A percentile compares a stretch with the other conserved stretches of the same genome.
Evolutionary conservation across 2,329 filamentous ascomycete species (phyloP).

Genomic region (Hypoxylon sp.): DNA sequence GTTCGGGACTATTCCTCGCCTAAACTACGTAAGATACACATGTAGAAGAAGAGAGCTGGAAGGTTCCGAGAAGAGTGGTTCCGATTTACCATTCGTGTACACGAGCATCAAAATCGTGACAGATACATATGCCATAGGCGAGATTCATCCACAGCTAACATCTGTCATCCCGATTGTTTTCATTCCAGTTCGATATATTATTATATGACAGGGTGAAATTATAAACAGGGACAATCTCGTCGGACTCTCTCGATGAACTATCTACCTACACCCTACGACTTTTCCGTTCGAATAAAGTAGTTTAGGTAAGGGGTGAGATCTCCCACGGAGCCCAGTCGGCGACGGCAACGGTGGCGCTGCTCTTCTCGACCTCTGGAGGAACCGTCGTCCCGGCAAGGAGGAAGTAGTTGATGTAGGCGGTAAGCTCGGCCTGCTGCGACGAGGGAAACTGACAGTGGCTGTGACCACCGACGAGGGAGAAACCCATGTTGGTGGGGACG

Average conservation of each 20-base stretch:
- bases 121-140: background rate
- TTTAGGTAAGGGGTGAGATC: slow-evolving; percentile 53
- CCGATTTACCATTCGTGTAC: slow-evolving; percentile 11
- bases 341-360: slow-evolving; percentile 54
- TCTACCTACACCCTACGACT: background rate
- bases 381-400: slow-evolving; percentile 54
- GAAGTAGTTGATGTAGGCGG: slow-evolving; percentile 67
- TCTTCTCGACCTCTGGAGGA: slow-evolving; percentile 54
- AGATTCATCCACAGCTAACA: background rate
- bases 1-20: too few relatives aligned
- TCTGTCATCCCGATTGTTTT: background rate
- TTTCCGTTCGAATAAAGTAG: background rate
- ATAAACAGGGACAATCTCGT: slow-evolving; percentile 23
- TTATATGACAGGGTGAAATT: slow-evolving; percentile 5
- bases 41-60: background rate
- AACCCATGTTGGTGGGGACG: slow-evolving; percentile 66
- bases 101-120: slow-evolving; percentile 9
- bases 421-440: slow-evolving; percentile 63
- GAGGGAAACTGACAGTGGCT: slow-evolving; percentile 68
- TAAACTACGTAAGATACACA: background rate
- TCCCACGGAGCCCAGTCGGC: slow-evolving; percentile 57
- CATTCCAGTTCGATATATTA: background rate
- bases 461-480: slow-evolving; percentile 66
- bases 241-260: background rate
- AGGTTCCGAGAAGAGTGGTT: background rate